Evolutionary conservation across 1,139 yeast species (phyloP), one percentile per base, ranked within the genome.

Genomic region (Yamadazyma friedrichii): DNA sequence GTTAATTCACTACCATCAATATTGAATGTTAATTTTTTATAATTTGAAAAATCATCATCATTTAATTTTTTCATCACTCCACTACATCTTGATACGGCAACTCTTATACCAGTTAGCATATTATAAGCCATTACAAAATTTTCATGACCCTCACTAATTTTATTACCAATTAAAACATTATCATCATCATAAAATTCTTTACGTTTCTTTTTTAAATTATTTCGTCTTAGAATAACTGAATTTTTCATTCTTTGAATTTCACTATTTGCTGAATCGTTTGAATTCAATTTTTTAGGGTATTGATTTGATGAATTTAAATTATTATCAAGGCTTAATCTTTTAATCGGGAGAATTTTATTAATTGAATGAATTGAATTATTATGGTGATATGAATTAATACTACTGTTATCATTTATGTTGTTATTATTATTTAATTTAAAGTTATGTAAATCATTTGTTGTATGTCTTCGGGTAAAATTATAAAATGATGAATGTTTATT

Each of bases 91-190:
- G 96, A 87, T 1, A 89, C 98, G 0, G 97, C 94, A 2, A 91
- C 96, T 45, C 98, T 74, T 39, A 94, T 93, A 10, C 99, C 98
- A 0, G 98, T 91, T 43, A 94, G 74, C 97, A 94, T 93, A 61
- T 93, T 89, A 61, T 93, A 94, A 1, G 98, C 98, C 72, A 93
- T 83, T 29, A 89, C 88, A 55, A 85, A 94, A 61, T 91, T 93
- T 40, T 82, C 89, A 57, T 93, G 98, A 35, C 96, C 98, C 61
- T 88, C 96, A 47, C 86, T 80, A 36, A 89, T 93, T 51, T 84
- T 83, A 48, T 87, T 85, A 1, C 95, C 95, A 9, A 86, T 84
- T 32, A 84, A 60, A 3, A 84, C 89, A 38, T 74, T 70, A 51
- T 80, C 88, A 49, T 81, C 88, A 39, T 80, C 82, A 39, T 72